Evolutionary conservation across 345 rosid species (phyloP).

Genomic region (Anacardium occidentale): DNA sequence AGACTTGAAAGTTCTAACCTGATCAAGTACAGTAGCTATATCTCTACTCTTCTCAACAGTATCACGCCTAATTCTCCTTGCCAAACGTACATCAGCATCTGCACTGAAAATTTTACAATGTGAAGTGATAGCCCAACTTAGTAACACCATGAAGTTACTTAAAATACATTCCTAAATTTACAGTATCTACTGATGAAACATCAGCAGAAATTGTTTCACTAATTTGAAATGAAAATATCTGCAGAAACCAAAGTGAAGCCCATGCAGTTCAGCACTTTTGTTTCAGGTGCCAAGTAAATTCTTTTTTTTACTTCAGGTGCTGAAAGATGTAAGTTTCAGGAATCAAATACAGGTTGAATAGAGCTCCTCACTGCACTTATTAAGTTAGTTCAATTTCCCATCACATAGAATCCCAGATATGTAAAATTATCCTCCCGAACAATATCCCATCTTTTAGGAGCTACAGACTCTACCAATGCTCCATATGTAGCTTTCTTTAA

Average conservation of each 20-base stretch:
- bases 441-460: neutral
- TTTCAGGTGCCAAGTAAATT: neutral
- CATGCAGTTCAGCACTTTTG: neutral
- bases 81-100: conserved; percentile 99
- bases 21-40: conserved; percentile 87
- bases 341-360: neutral
- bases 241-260: neutral
- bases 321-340: neutral
- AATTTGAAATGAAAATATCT: neutral
- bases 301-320: neutral
- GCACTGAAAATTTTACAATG: conserved; percentile 50
- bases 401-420: neutral
- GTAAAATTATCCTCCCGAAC: neutral
- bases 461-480: neutral
- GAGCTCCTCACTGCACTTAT: neutral
- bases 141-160: conserved; percentile 22
- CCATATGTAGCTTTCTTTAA: neutral
- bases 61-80: conserved; percentile 94
- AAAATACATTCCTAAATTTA: conserved; percentile 3
- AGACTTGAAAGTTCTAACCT: conserved; percentile 46
- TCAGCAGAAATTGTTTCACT: neutral
- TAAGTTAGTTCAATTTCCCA: neutral
- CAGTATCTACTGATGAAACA: neutral
- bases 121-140: conserved; percentile 37
- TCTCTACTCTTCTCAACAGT: conserved; percentile 87